These are phyloP conservation scores for Tubosaeta sp. DNA, from an alignment of 768 basidiomycete genomes.

Conservation along the genomic window DNA sequence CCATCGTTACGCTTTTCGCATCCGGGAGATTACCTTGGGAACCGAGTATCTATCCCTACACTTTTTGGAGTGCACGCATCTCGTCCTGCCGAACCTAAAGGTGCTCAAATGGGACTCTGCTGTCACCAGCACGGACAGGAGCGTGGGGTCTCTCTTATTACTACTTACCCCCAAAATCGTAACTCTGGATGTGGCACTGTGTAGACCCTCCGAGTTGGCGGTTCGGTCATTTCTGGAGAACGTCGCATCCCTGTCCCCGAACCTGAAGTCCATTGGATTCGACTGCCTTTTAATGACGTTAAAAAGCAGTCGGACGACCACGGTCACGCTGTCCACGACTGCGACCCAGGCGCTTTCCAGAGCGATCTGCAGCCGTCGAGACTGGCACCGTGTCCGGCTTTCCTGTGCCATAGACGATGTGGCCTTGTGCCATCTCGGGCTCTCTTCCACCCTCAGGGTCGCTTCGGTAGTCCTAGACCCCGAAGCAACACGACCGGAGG, in stretches of 20 bases:
- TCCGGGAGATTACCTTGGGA: conserved; percentile 1
- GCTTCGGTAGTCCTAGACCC: neutral
- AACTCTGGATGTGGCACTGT: neutral
- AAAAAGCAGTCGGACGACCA: neutral
- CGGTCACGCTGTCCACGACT: neutral
- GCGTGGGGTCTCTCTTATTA: neutral
- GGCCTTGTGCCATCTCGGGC: conserved; percentile 1
- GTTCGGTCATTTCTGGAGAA: neutral
- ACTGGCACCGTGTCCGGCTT: neutral
- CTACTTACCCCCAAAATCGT: neutral
- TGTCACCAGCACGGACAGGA: too few species aligned
- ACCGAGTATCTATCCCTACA: neutral
- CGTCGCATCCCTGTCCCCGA: neutral
- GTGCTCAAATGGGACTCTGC: neutral
- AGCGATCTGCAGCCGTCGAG: neutral
- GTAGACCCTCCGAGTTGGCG: neutral
- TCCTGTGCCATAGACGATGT: neutral
- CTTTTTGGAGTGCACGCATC: neutral
- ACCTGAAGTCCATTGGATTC: neutral
- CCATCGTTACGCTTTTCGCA: neutral
- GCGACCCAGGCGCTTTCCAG: neutral
- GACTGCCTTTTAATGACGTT: neutral
- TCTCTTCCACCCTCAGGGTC: neutral
- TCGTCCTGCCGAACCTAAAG: neutral
- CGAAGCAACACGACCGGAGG: neutral